These are phyloP conservation scores for Gossypium laxum DNA, from an alignment of 441 rosid genomes.

Conservation along the genomic window DNA sequence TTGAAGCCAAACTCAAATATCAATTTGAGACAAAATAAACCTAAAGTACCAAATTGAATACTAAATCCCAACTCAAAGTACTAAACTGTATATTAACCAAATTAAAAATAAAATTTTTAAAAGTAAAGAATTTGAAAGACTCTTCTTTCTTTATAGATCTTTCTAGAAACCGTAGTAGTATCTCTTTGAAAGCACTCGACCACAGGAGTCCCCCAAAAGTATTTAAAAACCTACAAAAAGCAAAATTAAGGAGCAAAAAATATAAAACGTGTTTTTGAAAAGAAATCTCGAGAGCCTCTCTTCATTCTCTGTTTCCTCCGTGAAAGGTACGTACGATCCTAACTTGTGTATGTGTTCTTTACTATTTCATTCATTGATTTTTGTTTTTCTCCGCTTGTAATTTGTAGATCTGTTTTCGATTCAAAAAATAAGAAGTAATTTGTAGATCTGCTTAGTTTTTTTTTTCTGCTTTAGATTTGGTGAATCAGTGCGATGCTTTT, in stretches of 20 bases:
- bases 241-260: background rate
- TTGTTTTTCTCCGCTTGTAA: background rate
- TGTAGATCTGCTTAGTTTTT: slow-evolving; percentile 6
- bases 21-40: too few relatives aligned
- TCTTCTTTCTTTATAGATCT: background rate
- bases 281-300: slow-evolving; percentile 6
- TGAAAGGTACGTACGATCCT: slow-evolving; percentile 11
- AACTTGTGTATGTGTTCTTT: background rate
- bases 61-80: too few relatives aligned
- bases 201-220: background rate
- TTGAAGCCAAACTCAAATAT: too few relatives aligned
- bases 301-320: too few relatives aligned
- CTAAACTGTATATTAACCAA: too few relatives aligned
- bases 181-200: background rate
- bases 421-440: background rate
- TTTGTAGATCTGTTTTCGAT: slow-evolving; percentile 10
- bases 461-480: background rate
- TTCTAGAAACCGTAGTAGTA: slow-evolving; percentile 9
- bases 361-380: background rate
- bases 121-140: background rate
- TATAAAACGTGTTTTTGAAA: background rate
- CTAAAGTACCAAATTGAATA: too few relatives aligned
- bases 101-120: too few relatives aligned
- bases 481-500: background rate
- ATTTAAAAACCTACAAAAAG: background rate